Percentiles rank a stretch among this genome's conserved stretches.
Conservation (phyloP, 2,329 filamentous ascomycete genomes). For the Aspergillus ochraceoroseus region DNA sequence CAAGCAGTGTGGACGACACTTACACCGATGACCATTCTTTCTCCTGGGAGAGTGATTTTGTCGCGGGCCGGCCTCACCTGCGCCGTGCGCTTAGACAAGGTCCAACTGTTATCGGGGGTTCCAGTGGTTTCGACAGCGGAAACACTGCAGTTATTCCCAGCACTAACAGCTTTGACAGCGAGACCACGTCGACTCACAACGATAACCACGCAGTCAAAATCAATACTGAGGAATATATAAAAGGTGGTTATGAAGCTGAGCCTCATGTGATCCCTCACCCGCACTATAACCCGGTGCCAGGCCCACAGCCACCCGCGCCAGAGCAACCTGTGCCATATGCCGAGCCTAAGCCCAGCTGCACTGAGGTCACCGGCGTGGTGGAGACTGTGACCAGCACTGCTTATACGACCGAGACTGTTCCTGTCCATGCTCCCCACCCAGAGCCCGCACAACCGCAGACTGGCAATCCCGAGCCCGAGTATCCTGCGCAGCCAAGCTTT, state of each 20-base stretch:
- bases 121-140: constrained; percentile 9
- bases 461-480: no score
- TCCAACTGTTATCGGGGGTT: not conserved
- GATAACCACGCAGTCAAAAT: constrained; percentile 15
- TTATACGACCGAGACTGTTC: constrained; percentile 15
- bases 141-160: not conserved
- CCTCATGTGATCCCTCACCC: not conserved
- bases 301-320: constrained; percentile 1
- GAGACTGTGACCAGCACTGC: constrained; percentile 28
- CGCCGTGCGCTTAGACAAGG: not conserved
- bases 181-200: not conserved
- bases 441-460: not conserved
- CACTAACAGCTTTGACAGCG: not conserved
- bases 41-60: no score
- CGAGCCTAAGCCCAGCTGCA: constrained; percentile 1
- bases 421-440: not conserved
- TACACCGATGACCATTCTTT: constrained; percentile 26
- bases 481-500: no score
- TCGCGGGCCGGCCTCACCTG: no score
- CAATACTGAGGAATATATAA: no score
- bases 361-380: constrained; percentile 24
- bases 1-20: constrained; percentile 16
- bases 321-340: constrained; percentile 1
- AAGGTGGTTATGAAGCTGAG: not conserved
- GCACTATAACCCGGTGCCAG: not conserved